A percentile compares a stretch with the other conserved stretches of the same genome.
Evolutionary conservation across 148 eudicot species (phyloP).

Genomic region (Persicaria tinctoria): DNA sequence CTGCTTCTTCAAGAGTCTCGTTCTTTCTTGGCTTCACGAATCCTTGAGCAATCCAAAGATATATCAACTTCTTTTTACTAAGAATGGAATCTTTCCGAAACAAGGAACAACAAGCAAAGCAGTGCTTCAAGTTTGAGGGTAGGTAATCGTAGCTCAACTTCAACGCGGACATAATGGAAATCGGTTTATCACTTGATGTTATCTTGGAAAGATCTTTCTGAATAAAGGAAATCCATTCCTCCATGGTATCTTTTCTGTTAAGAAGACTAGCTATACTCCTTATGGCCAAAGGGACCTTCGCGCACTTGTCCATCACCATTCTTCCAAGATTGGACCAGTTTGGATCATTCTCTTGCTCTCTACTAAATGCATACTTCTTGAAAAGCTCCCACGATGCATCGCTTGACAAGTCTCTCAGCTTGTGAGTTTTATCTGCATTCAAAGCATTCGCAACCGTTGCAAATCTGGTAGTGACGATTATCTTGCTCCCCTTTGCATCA

Average conservation of each 20-base stretch:
- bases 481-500: not conserved
- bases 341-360: not conserved
- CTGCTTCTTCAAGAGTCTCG: not conserved
- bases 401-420: conserved; percentile 17
- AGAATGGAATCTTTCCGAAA: not conserved
- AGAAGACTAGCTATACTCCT: not conserved
- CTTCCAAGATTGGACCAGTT: not conserved
- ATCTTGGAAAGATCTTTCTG: not conserved
- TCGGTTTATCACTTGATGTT: not conserved
- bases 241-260: not conserved
- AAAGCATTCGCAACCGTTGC: not conserved
- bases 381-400: conserved; percentile 17
- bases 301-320: not conserved
- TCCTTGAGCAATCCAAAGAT: conserved; percentile 7
- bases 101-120: conserved; percentile 10
- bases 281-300: not conserved
- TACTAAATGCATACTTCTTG: not conserved
- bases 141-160: conserved; percentile 2
- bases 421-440: not conserved
- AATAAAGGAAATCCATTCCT: not conserved
- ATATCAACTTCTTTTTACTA: not conserved
- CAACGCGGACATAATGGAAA: not conserved
- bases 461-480: not conserved
- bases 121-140: not conserved
- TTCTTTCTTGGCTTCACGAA: not conserved